Evolutionary conservation across 192 early-diverging fungal genomes (phyloP).

Genomic region (Ramicandelaber brevisporus): DNA sequence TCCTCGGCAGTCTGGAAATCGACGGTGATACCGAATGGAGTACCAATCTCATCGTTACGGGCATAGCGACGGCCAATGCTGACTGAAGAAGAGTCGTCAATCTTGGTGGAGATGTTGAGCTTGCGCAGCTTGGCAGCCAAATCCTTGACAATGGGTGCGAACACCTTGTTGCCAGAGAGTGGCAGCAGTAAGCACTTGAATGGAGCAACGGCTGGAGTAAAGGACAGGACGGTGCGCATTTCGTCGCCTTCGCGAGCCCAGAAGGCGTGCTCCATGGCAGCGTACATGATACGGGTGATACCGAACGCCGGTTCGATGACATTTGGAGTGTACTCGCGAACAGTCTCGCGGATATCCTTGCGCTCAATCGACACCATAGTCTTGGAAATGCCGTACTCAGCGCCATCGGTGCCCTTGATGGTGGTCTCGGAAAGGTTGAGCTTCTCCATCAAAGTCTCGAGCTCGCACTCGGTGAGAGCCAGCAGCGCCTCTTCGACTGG

Average conservation of each 20-base stretch:
- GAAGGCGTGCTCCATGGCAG: constrained; percentile 86
- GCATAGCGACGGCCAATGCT: constrained; percentile 90
- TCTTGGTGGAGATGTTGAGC: constrained; percentile 47
- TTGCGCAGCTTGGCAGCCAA: constrained; percentile 43
- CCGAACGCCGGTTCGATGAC: constrained; percentile 99
- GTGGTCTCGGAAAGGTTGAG: constrained; percentile 21
- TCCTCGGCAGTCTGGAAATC: constrained; percentile 97
- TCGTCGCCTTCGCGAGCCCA: constrained; percentile 77
- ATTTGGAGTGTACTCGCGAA: constrained; percentile 89
- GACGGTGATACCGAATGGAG: constrained; percentile 88
- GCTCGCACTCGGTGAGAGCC: constrained; percentile 18
- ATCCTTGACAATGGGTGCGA: constrained; percentile 35
- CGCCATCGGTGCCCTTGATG: constrained; percentile 29
- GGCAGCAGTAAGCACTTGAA: constrained; percentile 85
- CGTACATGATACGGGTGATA: constrained; percentile 91
- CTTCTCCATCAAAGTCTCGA: constrained; percentile 28
- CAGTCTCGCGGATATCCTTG: constrained; percentile 18
- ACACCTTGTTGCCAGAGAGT: constrained; percentile 52
- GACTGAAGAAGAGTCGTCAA: constrained; percentile 67
- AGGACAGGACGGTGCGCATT: constrained; percentile 67
- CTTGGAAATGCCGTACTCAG: constrained; percentile 29
- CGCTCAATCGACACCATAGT: constrained; percentile 8
- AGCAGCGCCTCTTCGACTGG: constrained; percentile 54
- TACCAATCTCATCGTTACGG: constrained; percentile 95
- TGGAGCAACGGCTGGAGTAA: constrained; percentile 78